Percentiles rank a stretch among this genome's conserved stretches.
Evolutionary conservation across 805 yeast species (phyloP).

Genomic region (Candida endomychidarum): DNA sequence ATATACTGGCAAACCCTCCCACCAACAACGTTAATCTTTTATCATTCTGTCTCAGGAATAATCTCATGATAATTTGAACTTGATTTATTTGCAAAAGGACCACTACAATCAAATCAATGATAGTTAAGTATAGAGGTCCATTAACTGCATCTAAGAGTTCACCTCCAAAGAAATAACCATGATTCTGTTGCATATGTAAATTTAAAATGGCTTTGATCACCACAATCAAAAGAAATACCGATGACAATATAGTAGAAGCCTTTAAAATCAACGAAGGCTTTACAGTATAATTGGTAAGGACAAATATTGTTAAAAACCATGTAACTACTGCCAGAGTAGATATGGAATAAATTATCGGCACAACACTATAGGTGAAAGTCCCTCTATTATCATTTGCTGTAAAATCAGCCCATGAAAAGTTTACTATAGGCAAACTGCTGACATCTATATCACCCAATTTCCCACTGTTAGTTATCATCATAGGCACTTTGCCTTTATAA

Average conservation of each 20-base stretch:
- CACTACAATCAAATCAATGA: constrained; percentile 58
- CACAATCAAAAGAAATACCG: constrained; percentile 53
- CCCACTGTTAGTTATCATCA: constrained; percentile 39
- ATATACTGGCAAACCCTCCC: constrained; percentile 53
- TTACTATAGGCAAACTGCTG: constrained; percentile 43
- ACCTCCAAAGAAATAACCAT: constrained; percentile 45
- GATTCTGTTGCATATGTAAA: constrained; percentile 48
- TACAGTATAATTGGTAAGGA: constrained; percentile 63
- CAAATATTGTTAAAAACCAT: constrained; percentile 59
- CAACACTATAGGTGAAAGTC: constrained; percentile 54
- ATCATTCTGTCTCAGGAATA: constrained; percentile 67
- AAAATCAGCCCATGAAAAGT: constrained; percentile 49
- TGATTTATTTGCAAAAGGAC: constrained; percentile 63
- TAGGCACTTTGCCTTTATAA: constrained; percentile 32
- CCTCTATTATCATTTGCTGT: constrained; percentile 35
- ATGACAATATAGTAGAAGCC: constrained; percentile 50
- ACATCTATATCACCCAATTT: constrained; percentile 26
- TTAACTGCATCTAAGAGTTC: constrained; percentile 46
- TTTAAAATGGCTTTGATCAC: constrained; percentile 47
- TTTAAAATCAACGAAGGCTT: constrained; percentile 56
- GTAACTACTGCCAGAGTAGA: constrained; percentile 66
- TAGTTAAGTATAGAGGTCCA: constrained; percentile 45
- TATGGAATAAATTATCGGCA: constrained; percentile 60
- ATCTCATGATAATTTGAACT: constrained; percentile 67
- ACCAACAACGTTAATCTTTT: constrained; percentile 58